Conservation (phyloP, 192 early-diverging fungal genomes). For the Glomus cerebriforme region DNA sequence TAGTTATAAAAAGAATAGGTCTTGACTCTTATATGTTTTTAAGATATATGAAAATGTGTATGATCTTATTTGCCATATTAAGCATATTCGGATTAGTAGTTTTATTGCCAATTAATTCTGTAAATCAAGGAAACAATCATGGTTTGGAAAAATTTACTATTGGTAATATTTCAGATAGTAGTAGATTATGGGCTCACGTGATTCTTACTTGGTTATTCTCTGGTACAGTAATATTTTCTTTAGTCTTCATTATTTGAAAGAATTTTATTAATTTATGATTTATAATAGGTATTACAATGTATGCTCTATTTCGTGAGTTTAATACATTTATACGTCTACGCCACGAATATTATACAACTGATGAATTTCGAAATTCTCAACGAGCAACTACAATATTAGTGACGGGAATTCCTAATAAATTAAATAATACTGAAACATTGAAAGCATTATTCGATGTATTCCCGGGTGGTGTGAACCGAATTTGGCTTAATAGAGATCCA, state of each 20-base stretch:
- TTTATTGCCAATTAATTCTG: constrained; percentile 72
- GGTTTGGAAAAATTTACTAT: constrained; percentile 70
- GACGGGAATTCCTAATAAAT: constrained; percentile 65
- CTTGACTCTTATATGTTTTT: constrained; percentile 83
- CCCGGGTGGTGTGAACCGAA: constrained; percentile 66
- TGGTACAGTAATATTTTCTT: constrained; percentile 41
- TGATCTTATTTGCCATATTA: constrained; percentile 62
- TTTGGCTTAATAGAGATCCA: constrained; percentile 62
- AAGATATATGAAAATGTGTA: constrained; percentile 65
- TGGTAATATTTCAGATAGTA: constrained; percentile 62
- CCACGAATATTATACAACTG: constrained; percentile 60
- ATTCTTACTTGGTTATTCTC: constrained; percentile 52
- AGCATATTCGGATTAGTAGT: constrained; percentile 56
- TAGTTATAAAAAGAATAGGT: constrained; percentile 58
- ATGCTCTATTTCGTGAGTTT: constrained; percentile 53
- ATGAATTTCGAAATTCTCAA: constrained; percentile 47
- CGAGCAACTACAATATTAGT: constrained; percentile 69
- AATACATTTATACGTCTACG: constrained; percentile 62
- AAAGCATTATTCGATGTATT: constrained; percentile 58
- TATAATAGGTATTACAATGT: constrained; percentile 37
- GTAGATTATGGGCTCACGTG: constrained; percentile 74
- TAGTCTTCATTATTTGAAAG: neutral
- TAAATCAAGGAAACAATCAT: constrained; percentile 42
- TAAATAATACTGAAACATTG: constrained; percentile 53
- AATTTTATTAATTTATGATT: neutral